phyloP scores from a whole-genome alignment of 306 rosid species.

The Datisca glomerata region DNA sequence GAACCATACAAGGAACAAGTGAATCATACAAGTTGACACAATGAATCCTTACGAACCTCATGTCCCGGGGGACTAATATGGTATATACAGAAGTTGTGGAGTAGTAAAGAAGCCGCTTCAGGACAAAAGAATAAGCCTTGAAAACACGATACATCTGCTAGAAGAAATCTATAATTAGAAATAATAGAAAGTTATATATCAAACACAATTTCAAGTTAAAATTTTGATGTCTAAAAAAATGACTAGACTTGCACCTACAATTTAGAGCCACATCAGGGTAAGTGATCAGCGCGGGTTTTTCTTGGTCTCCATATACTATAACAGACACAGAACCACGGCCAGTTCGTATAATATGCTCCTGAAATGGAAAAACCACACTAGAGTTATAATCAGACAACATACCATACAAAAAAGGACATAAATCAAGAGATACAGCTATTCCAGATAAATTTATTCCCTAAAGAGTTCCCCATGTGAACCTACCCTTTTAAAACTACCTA shows the following conservation, averaged over 20 bases:
- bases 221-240: not conserved
- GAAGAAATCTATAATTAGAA: not conserved
- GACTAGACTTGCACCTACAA: constrained; percentile 30
- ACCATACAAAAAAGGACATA: constrained; percentile 19
- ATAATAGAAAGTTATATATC: not conserved
- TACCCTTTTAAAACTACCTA: constrained; percentile 26
- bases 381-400: constrained; percentile 12
- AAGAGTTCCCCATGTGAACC: constrained; percentile 42
- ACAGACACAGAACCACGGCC: constrained; percentile 86
- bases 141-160: constrained; percentile 83
- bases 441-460: constrained; percentile 23
- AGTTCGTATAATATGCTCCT: constrained; percentile 71
- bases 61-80: constrained; percentile 96
- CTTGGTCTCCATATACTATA: constrained; percentile 71
- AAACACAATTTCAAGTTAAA: not conserved
- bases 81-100: constrained; percentile 90
- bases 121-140: constrained; percentile 93
- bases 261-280: constrained; percentile 90
- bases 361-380: constrained; percentile 6
- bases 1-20: no score
- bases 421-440: constrained; percentile 13
- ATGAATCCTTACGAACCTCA: constrained; percentile 78
- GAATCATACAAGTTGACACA: no score
- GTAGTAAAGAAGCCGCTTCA: constrained; percentile 86
- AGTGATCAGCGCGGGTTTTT: constrained; percentile 77